Evolutionary conservation across 345 rosid species (phyloP), one percentile per base, ranked within the genome.

Genomic region (Leavenworthia alabamica): DNA sequence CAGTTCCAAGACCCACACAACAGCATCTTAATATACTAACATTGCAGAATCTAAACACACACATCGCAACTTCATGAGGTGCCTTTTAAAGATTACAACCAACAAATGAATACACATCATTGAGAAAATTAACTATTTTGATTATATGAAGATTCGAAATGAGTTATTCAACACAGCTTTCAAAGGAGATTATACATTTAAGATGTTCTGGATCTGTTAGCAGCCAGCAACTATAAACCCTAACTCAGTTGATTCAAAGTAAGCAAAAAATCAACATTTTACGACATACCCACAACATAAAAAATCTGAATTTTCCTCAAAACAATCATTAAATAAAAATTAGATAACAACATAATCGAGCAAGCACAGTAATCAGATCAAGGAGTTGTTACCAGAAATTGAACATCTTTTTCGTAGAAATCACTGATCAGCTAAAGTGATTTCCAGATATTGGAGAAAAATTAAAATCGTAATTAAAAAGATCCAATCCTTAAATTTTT

Each of bases 341-440:
- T 15, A 6, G 16, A 56, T 19, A 27, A 19, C 4, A 39, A 12
- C 15, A 37, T 2, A 17, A 33, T 11, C 37, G 14, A 32, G 41
- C 12, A 2, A 37, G 28, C 17, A 10, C n/a, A n/a, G n/a, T 3
- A 46, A 37, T 37, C 20, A 67, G 42, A 39, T 57, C 10, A 58
- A 20, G 31, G 11, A 66, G 71, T 16, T 33, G 59, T 64, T 82
- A 86, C 95, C 95, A 84, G 82, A 86, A 86, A 72, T 75, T 86
- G 83, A 82, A 86, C 95, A 86, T 86, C 23, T 72, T 73, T 70
- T 73, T 71, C 41, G 59, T 46, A 33, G 51, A 64, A 1, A 17
- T 7, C 31, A 41, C 60, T n/a, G 43, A 69, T 69, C 56, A 27
- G 16, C 28, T 37, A 3, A 46, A 45, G 8, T 11, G 11, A 1